These are phyloP conservation scores for Leishmania braziliensis DNA, from an alignment of 208 protist species.

Conservation along the genomic window DNA sequence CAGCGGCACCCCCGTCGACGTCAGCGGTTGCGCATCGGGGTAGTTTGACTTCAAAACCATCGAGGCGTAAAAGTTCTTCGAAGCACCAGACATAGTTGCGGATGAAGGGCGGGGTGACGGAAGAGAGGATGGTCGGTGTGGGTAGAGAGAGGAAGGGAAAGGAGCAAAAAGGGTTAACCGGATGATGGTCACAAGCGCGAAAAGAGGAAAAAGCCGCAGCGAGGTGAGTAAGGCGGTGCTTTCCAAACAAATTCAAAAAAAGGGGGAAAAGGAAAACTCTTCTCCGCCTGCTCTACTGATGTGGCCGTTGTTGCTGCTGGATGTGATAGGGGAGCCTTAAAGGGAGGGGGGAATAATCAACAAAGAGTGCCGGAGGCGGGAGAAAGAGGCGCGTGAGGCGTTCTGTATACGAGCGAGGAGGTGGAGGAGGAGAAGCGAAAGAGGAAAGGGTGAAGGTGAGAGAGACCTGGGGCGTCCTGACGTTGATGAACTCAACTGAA, in stretches of 20 bases:
- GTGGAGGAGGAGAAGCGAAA: not conserved
- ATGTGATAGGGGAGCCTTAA: too few relatives aligned
- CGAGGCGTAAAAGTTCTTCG: slow-evolving; percentile 51
- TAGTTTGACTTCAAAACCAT: slow-evolving; percentile 62
- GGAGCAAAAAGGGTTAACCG: not conserved
- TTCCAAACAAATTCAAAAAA: not conserved
- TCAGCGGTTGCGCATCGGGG: slow-evolving; percentile 19
- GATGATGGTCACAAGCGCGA: not conserved
- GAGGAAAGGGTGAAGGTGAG: not conserved
- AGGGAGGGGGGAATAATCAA: not conserved
- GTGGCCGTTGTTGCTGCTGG: not conserved
- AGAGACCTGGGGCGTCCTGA: not conserved
- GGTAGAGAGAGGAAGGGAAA: not conserved
- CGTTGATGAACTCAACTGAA: not conserved
- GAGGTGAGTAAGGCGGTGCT: not conserved
- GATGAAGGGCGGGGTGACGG: not conserved
- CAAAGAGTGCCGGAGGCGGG: not conserved
- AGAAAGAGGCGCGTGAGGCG: not conserved
- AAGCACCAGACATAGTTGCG: slow-evolving; percentile 25
- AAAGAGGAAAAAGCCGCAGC: not conserved
- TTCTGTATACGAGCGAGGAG: not conserved
- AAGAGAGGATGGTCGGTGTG: not conserved
- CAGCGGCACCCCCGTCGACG: not conserved
- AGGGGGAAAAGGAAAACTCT: not conserved
- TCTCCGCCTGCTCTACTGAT: not conserved